These are phyloP conservation scores for Aureobasidium vineae DNA, from an alignment of 2,329 filamentous ascomycete species.

Conservation along the genomic window DNA sequence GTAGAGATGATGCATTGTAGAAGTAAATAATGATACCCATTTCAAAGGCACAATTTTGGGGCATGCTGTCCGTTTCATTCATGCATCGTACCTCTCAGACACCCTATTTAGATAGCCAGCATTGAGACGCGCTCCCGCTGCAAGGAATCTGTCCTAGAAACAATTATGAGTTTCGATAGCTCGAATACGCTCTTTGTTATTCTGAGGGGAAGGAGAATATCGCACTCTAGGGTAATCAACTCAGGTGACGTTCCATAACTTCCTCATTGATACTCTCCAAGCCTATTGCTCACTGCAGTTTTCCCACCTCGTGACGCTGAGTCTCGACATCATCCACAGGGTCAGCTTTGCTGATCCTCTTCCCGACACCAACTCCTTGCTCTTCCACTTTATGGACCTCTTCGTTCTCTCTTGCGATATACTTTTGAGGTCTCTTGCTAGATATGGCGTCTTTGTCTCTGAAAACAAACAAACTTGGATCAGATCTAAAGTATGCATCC, in stretches of 20 bases:
- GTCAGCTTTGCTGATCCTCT: neutral
- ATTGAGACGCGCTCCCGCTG: too few relatives aligned
- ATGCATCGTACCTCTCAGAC: too few relatives aligned
- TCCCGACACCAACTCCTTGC: neutral
- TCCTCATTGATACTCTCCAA: too few relatives aligned
- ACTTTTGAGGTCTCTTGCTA: slow-evolving; percentile 48
- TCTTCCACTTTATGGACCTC: slow-evolving; percentile 29
- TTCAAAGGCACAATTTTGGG: neutral
- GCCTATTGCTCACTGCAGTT: neutral
- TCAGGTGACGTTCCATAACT: too few relatives aligned
- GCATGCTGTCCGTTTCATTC: too few relatives aligned
- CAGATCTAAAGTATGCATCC: slow-evolving; percentile 34
- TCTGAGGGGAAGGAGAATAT: too few relatives aligned
- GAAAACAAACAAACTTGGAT: slow-evolving; percentile 46
- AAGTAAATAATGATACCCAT: slow-evolving; percentile 1
- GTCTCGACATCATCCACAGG: neutral
- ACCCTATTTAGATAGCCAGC: too few relatives aligned
- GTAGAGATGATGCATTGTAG: neutral
- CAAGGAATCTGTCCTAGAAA: too few relatives aligned
- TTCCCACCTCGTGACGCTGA: slow-evolving; percentile 6
- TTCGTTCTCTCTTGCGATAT: slow-evolving; percentile 50
- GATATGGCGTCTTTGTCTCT: slow-evolving; percentile 44
- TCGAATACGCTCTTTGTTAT: too few relatives aligned
- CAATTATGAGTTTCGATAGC: too few relatives aligned
- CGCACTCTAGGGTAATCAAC: too few relatives aligned